Base-by-base conservation (phyloP, 2,329 filamentous ascomycete genomes). In the Colletotrichum sp. region DNA sequence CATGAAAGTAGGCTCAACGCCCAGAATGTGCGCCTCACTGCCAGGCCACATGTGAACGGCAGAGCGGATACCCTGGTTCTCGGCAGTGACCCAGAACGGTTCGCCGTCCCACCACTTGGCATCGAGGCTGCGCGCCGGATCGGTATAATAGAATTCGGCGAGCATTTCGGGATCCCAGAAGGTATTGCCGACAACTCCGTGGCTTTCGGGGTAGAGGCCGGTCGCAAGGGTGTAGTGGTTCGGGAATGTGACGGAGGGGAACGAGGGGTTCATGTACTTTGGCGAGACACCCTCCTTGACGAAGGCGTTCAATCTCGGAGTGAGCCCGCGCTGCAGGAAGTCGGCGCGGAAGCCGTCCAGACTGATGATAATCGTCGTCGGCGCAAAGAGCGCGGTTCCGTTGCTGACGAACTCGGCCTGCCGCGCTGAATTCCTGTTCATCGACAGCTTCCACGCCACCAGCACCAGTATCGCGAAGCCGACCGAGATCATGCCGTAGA, bases 1-100 rank as follows among this genome's bases (percentile, higher is more conserved):
- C 65, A 99, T 84, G 81, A 95, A 95, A 12, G 92, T 93, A 4
- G 96, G 95, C 77, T 96, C 93, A 21, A 93, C 87, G n/a, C 90
- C 88, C 14, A 92, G 89, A 76, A 98, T 94, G 83, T 95, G 93
- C 7, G 96, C 96, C 85, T 99, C 97, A 59, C 95, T 98, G 3
- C 97, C 97, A 2, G 97, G 97, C 97, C 97, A 99, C 97, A 99
- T 99, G 83, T 99, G 97, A 30, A 99, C 92, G 1, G 95, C 97
- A 34, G 93, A 92, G 72, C 92, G 91, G 36, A 98, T 88, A 7
- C 94, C 94, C 79, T 95, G 94, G 73, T 91, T 92, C 86, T 99
- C 97, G 7, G 96, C 96, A 2, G 96, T 98, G 30, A 94, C 93
- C 97, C 97, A 99, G 34, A 99, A 89, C 0, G 97, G 97, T 83